Evolutionary conservation across 768 basidiomycete species (phyloP), one percentile per base, ranked within the genome.

Genomic region (Termitomyces sp.): DNA sequence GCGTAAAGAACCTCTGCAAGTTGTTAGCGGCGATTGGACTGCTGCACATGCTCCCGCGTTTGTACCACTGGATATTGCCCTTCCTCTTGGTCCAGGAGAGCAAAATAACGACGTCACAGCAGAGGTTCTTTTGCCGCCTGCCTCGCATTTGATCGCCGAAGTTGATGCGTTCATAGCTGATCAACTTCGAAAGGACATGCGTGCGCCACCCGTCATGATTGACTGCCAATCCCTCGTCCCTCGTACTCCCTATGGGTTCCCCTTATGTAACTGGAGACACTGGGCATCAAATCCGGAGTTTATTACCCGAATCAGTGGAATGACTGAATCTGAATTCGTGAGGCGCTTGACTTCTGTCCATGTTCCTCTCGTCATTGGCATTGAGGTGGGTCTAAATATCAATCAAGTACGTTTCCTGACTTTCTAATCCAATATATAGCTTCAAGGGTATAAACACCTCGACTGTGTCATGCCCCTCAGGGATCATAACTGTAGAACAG

Each of bases 371-470:
- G 11, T 50, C 11, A 35, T 56, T 44, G 47, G 38, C 3, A 43
- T 41, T 43, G 29, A 48, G 9, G 55, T 49, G 48, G 1, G 48
- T 49, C 4, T 23, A 4, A 35, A 35, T 25, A 14, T 17, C 16
- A 35, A 14, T 23, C 3, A 35, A 4, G 16, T 25, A 9, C 4
- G 10, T 21, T 49, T 49, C 3, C 12, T 37, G 23, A 1, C 17
- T n/a, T 37, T n/a, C 41, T 31, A 17, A 50, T 31, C n/a, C n/a
- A 4, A n/a, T n/a, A n/a, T n/a, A 17, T 14, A 47, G 52, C 34
- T 49, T 5, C 9, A 12, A 7, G 57, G 52, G 42, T 54, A 58
- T 47, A n/a, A 43, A 27, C 57, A 58, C 27, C 37, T 54, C n/a
- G 32, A 47, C 41, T 35, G 41, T 23, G 23, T 32, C n/a, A 5